Conservation (phyloP, 225 moss, liverwort and hornwort species). For the Marchantia polymorpha region DNA sequence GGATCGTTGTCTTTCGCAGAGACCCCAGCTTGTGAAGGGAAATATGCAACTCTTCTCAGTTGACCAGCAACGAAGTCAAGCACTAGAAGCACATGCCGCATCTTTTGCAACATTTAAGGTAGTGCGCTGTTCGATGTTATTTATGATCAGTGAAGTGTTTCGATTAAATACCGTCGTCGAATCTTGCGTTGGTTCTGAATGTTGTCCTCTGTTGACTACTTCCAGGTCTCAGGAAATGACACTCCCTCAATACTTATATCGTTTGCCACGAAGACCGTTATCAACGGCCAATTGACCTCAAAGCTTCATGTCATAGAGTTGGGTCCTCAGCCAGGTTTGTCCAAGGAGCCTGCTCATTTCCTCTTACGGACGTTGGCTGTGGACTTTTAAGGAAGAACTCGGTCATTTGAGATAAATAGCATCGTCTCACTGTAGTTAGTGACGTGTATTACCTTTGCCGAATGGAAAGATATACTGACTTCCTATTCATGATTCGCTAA, state of each 20-base stretch:
- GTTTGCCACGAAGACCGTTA: slow-evolving; percentile 79
- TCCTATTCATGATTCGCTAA: background rate
- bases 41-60: slow-evolving; percentile 99
- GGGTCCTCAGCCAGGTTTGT: slow-evolving; percentile 85
- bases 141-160: background rate
- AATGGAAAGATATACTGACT: background rate
- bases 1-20: slow-evolving; percentile 45
- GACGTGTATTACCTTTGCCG: background rate
- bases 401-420: background rate
- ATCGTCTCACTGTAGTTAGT: background rate
- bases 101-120: slow-evolving; percentile 90
- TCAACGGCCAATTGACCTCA: slow-evolving; percentile 88
- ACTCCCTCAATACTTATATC: slow-evolving; percentile 72
- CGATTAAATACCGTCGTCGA: no score
- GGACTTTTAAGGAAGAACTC: no score
- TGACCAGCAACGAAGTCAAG: slow-evolving; percentile 97
- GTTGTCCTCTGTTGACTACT: background rate
- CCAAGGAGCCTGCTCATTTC: background rate
- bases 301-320: slow-evolving; percentile 97
- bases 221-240: slow-evolving; percentile 84
- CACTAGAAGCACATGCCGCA: slow-evolving; percentile 95
- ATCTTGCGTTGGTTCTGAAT: background rate
- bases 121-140: background rate
- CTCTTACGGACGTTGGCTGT: no score
- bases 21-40: slow-evolving; percentile 95